Base-by-base conservation (phyloP, 345 rosid species). In the Populus davidiana region DNA sequence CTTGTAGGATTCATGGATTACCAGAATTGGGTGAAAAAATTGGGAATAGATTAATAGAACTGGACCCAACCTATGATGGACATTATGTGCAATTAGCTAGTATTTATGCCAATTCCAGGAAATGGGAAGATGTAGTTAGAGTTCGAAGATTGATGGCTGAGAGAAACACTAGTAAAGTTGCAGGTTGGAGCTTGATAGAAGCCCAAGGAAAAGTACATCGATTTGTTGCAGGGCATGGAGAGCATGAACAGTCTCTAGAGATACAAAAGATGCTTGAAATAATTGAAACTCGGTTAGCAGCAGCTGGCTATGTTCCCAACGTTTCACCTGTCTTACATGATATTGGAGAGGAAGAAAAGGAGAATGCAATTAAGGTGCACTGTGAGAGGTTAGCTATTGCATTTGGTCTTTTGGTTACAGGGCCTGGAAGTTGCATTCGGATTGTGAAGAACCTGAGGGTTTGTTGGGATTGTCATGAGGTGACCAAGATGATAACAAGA, bases 151-250 rank as follows among this genome's bases (percentile, higher is more conserved):
- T 77, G 39, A 83, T 83, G 86, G 65, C 64, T 0, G 83, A 74
- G 29, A 67, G 77, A 43, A 77, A 65, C 14, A 71, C 77, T 13
- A 71, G n/a, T 67, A 83, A 80, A 71, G 71, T 70, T 66, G 52
- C 83, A 3, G 86, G 86, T 20, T 77, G 86, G 74, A 83, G 86
- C 81, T 74, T 74, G 72, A 61, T 83, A 77, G 86, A 83, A 74
- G 79, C 73, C 0, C 56, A 29, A 36, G 79, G 81, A 25, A 61
- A 18, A 50, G 79, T 80, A 39, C 86, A 83, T 68, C 70, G 52
- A 27, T 83, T 83, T 75, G 77, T 80, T 12, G 79, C 83, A 13
- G 81, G 81, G 31, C 77, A 77, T 20, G 71, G 76, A 65, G 74
- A 77, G 16, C 86, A 83, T 5, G 50, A 50, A 20, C 75, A 16